These are phyloP conservation scores for Isatis tinctoria DNA, from an alignment of 345 rosid species.

Conservation along the genomic window DNA sequence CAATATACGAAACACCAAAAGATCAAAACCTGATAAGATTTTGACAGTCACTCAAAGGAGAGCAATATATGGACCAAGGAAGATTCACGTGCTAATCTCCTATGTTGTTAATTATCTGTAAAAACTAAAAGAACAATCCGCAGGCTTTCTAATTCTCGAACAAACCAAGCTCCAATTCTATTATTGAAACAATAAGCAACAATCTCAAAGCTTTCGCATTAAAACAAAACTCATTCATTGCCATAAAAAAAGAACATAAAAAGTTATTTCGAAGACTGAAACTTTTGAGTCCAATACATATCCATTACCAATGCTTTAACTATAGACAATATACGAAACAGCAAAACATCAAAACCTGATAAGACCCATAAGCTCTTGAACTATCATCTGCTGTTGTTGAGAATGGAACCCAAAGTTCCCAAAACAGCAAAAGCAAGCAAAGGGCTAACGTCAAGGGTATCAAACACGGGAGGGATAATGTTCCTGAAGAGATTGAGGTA, in stretches of 20 bases:
- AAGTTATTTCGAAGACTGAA: not conserved
- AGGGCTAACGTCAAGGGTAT: slow-evolving; percentile 82
- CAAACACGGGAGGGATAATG: slow-evolving; percentile 71
- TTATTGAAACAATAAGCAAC: not conserved
- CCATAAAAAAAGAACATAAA: not conserved
- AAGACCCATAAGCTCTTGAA: not conserved
- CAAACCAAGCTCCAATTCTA: not conserved
- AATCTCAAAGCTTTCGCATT: too few relatives aligned
- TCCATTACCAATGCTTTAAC: not conserved
- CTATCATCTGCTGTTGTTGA: slow-evolving; percentile 45
- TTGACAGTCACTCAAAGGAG: not conserved
- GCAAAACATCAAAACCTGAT: not conserved
- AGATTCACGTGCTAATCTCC: not conserved
- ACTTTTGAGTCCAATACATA: not conserved
- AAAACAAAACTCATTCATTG: not conserved
- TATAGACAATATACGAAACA: not conserved
- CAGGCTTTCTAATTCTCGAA: too few relatives aligned
- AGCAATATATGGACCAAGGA: not conserved
- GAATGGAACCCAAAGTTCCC: slow-evolving; percentile 68
- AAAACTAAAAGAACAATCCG: too few relatives aligned
- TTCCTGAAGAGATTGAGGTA: slow-evolving; percentile 84
- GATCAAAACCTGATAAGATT: not conserved
- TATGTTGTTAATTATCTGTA: not conserved
- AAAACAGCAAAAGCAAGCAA: slow-evolving; percentile 75
- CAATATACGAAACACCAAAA: not conserved